A percentile compares a stretch with the other conserved stretches of the same genome.
These are phyloP conservation scores for Toxicodendron radicans DNA, from an alignment of 345 rosid species.

Conservation along the genomic window DNA sequence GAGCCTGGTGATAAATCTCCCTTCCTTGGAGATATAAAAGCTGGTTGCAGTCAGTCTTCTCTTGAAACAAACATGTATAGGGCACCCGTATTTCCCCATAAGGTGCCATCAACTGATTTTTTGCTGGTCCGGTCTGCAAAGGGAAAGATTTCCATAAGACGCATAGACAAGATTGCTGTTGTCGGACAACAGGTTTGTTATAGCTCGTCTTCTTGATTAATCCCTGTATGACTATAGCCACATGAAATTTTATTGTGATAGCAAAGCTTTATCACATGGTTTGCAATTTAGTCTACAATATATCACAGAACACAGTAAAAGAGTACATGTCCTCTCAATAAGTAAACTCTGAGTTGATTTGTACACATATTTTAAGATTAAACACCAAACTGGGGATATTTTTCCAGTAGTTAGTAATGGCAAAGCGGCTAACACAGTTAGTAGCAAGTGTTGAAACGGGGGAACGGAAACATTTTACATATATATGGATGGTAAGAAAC, in stretches of 20 bases:
- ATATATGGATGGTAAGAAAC: no score
- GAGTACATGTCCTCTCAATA: background rate
- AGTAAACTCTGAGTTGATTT: background rate
- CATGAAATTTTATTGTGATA: background rate
- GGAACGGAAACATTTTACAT: background rate
- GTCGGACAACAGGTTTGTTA: conserved; percentile 93
- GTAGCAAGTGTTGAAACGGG: background rate
- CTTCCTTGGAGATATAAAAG: conserved; percentile 88
- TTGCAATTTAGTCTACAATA: background rate
- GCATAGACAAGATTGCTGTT: conserved; percentile 83
- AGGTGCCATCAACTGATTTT: conserved; percentile 81
- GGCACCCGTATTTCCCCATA: conserved; percentile 87
- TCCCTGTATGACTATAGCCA: background rate
- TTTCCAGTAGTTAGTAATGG: background rate
- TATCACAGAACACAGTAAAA: background rate
- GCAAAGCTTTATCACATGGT: background rate
- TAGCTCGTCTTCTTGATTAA: background rate
- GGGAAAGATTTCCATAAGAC: conserved; percentile 91
- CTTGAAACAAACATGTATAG: conserved; percentile 93
- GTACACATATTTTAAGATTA: background rate
- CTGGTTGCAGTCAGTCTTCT: conserved; percentile 82
- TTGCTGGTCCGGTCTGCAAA: conserved; percentile 89
- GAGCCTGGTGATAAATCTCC: conserved; percentile 94
- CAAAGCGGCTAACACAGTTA: background rate
- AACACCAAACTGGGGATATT: background rate